A percentile compares a stretch with the other conserved stretches of the same genome.
These are phyloP conservation scores for Wickerhamomyces sydowiorum DNA, from an alignment of 805 yeast species.

Conservation along the genomic window DNA sequence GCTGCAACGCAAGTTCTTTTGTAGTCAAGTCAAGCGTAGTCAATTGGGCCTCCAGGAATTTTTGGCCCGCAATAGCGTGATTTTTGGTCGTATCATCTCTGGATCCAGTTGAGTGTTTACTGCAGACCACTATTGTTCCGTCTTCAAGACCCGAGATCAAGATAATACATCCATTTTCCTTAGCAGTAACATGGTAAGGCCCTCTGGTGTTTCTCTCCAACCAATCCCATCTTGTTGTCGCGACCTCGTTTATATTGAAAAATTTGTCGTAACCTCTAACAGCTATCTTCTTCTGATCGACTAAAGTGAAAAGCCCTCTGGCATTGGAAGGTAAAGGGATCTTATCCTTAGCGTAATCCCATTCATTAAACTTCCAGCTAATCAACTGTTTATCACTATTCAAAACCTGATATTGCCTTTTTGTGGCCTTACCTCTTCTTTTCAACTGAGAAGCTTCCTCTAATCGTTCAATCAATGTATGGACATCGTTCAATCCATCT, in stretches of 20 bases:
- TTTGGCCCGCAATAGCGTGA: conserved; percentile 74
- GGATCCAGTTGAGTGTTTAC: conserved; percentile 84
- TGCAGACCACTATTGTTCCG: conserved; percentile 80
- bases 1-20: conserved; percentile 46
- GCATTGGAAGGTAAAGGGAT: conserved; percentile 65
- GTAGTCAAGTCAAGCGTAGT: conserved; percentile 30
- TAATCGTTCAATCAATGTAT: conserved; percentile 8
- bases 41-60: conserved; percentile 51
- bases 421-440: conserved; percentile 27
- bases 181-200: conserved; percentile 75
- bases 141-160: conserved; percentile 71
- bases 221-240: conserved; percentile 41
- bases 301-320: conserved; percentile 70
- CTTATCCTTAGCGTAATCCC: conserved; percentile 66
- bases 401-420: conserved; percentile 22
- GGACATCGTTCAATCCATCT: neutral
- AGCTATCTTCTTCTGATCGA: conserved; percentile 40
- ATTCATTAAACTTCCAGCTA: conserved; percentile 85
- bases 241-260: conserved; percentile 71
- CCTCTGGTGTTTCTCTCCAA: conserved; percentile 51
- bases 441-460: conserved; percentile 9
- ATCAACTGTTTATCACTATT: conserved; percentile 21
- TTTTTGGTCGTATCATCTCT: conserved; percentile 47
- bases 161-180: conserved; percentile 92
- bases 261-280: conserved; percentile 93